Evolutionary conservation across 2,329 filamentous ascomycete species (phyloP).

Genomic region (Xylariaceae sp.): DNA sequence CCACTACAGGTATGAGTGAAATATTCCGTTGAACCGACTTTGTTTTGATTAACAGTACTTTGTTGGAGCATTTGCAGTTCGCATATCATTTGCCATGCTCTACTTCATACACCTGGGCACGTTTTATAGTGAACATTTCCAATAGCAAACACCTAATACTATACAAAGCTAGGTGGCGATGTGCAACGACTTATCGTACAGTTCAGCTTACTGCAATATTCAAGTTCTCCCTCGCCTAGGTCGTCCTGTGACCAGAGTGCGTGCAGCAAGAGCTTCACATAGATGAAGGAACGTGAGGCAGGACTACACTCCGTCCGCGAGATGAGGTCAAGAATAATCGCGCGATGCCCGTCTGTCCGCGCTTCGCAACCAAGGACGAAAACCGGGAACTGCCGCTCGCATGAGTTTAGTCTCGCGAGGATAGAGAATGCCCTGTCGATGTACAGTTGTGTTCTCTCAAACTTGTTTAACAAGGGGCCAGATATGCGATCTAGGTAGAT

Average conservation of each 20-base stretch:
- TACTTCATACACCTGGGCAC: too few relatives aligned
- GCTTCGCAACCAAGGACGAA: constrained; percentile 40
- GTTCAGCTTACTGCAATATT: background rate
- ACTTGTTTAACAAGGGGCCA: constrained; percentile 15
- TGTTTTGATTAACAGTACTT: too few relatives aligned
- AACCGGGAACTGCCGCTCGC: constrained; percentile 38
- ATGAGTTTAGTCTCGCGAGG: constrained; percentile 30
- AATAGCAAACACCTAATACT: background rate
- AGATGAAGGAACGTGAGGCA: constrained; percentile 31
- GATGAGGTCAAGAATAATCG: constrained; percentile 39
- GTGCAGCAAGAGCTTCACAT: constrained; percentile 36
- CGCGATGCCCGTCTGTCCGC: constrained; percentile 35
- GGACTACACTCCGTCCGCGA: constrained; percentile 30
- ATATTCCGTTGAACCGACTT: too few relatives aligned
- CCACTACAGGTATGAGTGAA: too few relatives aligned
- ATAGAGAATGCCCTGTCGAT: constrained; percentile 39
- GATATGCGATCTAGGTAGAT: constrained; percentile 42
- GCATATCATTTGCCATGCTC: too few relatives aligned
- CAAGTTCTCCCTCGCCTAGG: constrained; percentile 22
- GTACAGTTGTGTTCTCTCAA: constrained; percentile 21
- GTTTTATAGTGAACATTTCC: too few relatives aligned
- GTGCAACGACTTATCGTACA: background rate
- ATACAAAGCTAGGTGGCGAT: background rate
- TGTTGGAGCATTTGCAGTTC: too few relatives aligned
- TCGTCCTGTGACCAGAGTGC: constrained; percentile 47